Conservation (phyloP, 805 yeast species). For the Kockiozyma suomiensis region DNA sequence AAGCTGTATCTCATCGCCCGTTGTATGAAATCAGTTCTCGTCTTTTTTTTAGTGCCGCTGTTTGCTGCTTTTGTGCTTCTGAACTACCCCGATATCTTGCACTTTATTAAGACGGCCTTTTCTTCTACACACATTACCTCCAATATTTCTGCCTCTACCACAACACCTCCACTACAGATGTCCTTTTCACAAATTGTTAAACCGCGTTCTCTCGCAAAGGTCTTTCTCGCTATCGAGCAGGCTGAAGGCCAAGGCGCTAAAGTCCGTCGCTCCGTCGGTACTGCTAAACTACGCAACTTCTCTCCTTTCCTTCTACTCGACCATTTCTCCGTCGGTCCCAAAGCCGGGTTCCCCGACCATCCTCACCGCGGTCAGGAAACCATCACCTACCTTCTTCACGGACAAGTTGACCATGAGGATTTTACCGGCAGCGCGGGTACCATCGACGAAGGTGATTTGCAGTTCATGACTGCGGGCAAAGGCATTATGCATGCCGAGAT, state of each 20-base stretch:
- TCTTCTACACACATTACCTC: background rate
- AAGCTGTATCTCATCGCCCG: background rate
- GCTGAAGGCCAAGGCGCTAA: constrained; percentile 88
- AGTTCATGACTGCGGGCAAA: constrained; percentile 91
- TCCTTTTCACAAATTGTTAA: constrained; percentile 18
- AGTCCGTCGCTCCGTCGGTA: constrained; percentile 81
- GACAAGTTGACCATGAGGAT: constrained; percentile 79
- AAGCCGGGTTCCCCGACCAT: constrained; percentile 77
- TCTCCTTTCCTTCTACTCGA: constrained; percentile 82
- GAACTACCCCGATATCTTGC: constrained; percentile 1
- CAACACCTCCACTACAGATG: constrained; percentile 8
- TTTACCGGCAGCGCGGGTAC: constrained; percentile 84
- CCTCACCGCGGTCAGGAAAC: constrained; percentile 86
- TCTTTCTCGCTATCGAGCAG: constrained; percentile 64
- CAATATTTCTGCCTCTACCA: background rate
- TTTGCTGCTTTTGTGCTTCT: constrained; percentile 5
- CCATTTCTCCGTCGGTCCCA: constrained; percentile 65
- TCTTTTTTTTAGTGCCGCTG: constrained; percentile 11
- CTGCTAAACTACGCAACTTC: constrained; percentile 66
- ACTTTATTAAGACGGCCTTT: background rate
- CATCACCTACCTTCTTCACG: constrained; percentile 66
- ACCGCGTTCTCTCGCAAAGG: constrained; percentile 52
- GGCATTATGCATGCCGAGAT: constrained; percentile 84
- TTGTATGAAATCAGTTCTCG: constrained; percentile 14
- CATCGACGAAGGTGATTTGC: constrained; percentile 78